Conservation (phyloP, 208 protist genomes). For the Trypanosoma cruzi region DNA sequence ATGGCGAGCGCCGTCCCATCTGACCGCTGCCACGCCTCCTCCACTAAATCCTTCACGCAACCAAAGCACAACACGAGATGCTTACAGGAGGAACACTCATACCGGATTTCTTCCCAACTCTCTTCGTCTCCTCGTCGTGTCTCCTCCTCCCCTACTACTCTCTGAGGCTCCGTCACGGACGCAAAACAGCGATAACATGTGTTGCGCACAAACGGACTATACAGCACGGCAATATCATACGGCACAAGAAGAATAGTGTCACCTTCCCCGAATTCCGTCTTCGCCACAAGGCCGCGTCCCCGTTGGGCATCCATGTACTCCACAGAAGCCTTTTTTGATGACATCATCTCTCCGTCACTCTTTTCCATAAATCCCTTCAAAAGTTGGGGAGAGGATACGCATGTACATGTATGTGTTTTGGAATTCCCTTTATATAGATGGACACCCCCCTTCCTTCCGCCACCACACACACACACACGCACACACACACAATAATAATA, state of each 20-base stretch:
- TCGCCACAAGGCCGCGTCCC: conserved; percentile 70
- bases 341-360: conserved; percentile 7
- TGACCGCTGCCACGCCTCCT: conserved; percentile 18
- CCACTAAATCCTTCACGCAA: conserved; percentile 27
- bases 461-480: too few relatives aligned
- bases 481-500: too few relatives aligned
- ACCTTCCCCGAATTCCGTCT: conserved; percentile 33
- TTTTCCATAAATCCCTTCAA: too few relatives aligned
- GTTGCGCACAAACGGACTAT: conserved; percentile 56
- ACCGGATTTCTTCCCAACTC: conserved; percentile 9
- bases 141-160: background rate
- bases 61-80: conserved; percentile 64
- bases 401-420: too few relatives aligned
- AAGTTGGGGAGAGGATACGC: too few relatives aligned
- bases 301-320: conserved; percentile 27
- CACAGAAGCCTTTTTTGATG: conserved; percentile 15
- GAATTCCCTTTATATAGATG: too few relatives aligned
- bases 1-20: background rate
- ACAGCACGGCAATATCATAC: conserved; percentile 71
- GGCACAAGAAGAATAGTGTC: conserved; percentile 38
- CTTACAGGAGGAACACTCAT: conserved; percentile 62
- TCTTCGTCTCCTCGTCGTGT: background rate
- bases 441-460: too few relatives aligned
- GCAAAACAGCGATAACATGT: conserved; percentile 69
- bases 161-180: background rate